phyloP scores from a whole-genome alignment of 2,329 filamentous ascomycete species.

The Aspergillus fijiensis region DNA sequence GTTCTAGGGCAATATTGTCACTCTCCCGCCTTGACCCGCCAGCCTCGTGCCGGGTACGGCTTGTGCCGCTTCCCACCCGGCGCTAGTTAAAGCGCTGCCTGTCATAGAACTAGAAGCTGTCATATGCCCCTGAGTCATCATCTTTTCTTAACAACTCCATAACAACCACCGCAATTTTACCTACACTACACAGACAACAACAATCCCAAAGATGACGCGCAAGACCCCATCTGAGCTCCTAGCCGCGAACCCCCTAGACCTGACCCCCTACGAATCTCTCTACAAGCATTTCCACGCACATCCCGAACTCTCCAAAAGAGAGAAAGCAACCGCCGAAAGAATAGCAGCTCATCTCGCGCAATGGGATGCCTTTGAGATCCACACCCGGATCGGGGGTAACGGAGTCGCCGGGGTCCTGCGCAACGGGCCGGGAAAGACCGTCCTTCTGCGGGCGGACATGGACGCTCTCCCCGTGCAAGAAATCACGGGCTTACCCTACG shows the following conservation, averaged over 20 bases:
- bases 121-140: too few relatives aligned
- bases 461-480: constrained; percentile 53
- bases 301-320: constrained; percentile 60
- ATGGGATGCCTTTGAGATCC: constrained; percentile 37
- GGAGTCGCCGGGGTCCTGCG: constrained; percentile 45
- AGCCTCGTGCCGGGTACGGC: too few relatives aligned
- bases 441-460: constrained; percentile 52
- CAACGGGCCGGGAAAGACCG: constrained; percentile 46
- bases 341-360: constrained; percentile 46
- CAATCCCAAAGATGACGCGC: constrained; percentile 25
- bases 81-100: too few relatives aligned
- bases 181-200: background rate
- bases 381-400: constrained; percentile 47
- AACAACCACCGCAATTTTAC: too few relatives aligned
- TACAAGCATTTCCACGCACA: constrained; percentile 61
- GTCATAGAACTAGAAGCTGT: too few relatives aligned
- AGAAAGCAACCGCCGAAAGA: constrained; percentile 52
- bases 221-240: constrained; percentile 23
- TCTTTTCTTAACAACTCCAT: too few relatives aligned
- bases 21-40: too few relatives aligned
- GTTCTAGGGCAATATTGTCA: too few relatives aligned
- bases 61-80: too few relatives aligned
- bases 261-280: constrained; percentile 51
- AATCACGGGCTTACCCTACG: constrained; percentile 49
- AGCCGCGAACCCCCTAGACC: constrained; percentile 24